Base-by-base conservation (phyloP, 73 alveolate species). In the Blepharisma japonicum region DNA sequence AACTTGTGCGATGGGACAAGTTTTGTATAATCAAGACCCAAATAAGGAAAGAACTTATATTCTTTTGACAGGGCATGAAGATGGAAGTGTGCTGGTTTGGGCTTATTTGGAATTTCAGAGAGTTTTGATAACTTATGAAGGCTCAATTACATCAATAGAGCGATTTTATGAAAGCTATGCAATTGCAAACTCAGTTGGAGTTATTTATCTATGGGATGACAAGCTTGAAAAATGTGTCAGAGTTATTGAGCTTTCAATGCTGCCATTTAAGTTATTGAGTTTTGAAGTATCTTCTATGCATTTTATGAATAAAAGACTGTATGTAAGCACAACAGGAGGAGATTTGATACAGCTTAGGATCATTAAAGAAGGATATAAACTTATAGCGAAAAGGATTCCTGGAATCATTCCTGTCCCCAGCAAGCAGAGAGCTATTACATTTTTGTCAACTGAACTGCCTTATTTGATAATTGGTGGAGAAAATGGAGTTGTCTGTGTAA, bases 401-500 rank as follows among this genome's bases (percentile, higher is more conserved):
- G 89, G 93, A 20, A 88, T 93, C 23, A 83, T 87, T 25, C 89
- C 80, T 68, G 77, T 93, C 55, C 87, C 79, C 55, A 96, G 93
- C 23, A 76, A 71, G 56, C 68, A 84, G 55, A 88, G 83, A 71
- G 90, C 89, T 11, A 81, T 91, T 78, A 68, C 89, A 4, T 74
- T 91, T 46, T 81, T 93, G 32, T 61, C 74, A 84, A 90, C 56
- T 84, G 85, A 87, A 77, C 78, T 25, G 82, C 87, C 83, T 82
- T 82, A 71, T 66, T 77, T 86, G 45, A 82, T 93, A 77, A 78
- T 86, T 39, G 97, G 97, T 20, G 97, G 97, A 38, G 94, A 83
- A 77, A 81, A 86, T 8, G 91, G 94, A 6, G 76, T 92, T 45
- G 90, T 93, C 48, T 84, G 89, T 48, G 80, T 90, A 68, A 89